Conservation (phyloP, 352 stramenopile species). For the Thraustotheca clavata region DNA sequence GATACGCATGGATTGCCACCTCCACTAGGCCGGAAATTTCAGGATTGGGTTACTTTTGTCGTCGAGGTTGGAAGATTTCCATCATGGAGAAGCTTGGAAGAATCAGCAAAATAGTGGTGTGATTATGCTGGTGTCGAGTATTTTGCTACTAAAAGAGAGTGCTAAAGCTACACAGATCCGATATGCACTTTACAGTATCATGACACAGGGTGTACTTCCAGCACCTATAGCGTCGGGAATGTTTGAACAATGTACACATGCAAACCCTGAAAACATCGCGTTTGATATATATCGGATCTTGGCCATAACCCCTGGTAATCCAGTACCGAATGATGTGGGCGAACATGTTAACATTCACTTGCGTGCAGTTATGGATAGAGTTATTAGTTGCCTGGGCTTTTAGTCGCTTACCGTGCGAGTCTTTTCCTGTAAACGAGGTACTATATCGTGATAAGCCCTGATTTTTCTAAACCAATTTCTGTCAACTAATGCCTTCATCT, state of each 20-base stretch:
- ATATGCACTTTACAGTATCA: slow-evolving; percentile 23
- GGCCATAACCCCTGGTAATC: not conserved
- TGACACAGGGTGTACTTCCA: not conserved
- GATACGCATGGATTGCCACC: slow-evolving; percentile 13
- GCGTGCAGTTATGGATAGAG: slow-evolving; percentile 13
- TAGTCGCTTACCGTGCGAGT: no score
- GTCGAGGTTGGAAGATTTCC: slow-evolving; percentile 24
- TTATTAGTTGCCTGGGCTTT: slow-evolving; percentile 13
- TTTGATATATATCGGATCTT: slow-evolving; percentile 18
- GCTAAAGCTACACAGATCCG: not conserved
- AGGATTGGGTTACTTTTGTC: slow-evolving; percentile 23
- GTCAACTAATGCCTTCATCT: no score
- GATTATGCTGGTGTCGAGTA: slow-evolving; percentile 24
- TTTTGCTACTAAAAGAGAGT: slow-evolving; percentile 25
- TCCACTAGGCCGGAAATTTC: not conserved
- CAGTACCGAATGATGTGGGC: not conserved
- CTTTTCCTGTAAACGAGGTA: no score
- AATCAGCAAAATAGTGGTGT: slow-evolving; percentile 20
- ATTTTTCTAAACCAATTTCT: no score
- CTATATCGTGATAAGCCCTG: no score
- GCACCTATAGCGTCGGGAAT: not conserved
- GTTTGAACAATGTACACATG: slow-evolving; percentile 9
- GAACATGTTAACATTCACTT: slow-evolving; percentile 11
- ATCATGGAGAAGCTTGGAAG: slow-evolving; percentile 15
- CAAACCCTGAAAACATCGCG: slow-evolving; percentile 6